phyloP scores from a whole-genome alignment of 495 filamentous ascomycete species.

The Aspergillus campestris region DNA sequence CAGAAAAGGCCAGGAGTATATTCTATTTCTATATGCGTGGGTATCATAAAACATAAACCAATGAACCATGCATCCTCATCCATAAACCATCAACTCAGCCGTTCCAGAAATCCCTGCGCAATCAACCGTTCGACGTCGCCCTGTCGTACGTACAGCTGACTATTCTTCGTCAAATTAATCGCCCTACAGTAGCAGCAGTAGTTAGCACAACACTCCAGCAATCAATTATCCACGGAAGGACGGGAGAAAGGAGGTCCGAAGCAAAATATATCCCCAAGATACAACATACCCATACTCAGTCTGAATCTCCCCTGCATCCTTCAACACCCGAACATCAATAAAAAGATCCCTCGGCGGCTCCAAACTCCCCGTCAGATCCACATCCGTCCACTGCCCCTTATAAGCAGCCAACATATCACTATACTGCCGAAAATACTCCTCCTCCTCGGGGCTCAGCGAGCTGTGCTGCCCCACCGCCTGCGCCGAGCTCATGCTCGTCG shows the following conservation, averaged over 20 bases:
- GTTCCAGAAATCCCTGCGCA: conserved; percentile 93
- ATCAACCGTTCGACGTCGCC: conserved; percentile 95
- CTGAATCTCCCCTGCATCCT: conserved; percentile 97
- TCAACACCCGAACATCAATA: conserved; percentile 93
- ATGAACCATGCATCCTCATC: conserved; percentile 8
- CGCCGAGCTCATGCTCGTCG: conserved; percentile 21
- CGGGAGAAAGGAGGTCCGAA: conserved; percentile 1
- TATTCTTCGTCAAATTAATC: conserved; percentile 95
- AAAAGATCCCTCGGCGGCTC: conserved; percentile 94
- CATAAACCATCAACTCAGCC: conserved; percentile 56
- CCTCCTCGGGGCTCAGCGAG: conserved; percentile 92
- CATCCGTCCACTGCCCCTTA: conserved; percentile 98
- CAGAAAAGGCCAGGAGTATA: too few species aligned
- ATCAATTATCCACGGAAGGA: background rate
- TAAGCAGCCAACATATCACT: conserved; percentile 88
- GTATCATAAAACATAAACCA: conserved; percentile 12
- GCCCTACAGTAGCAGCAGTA: conserved; percentile 43
- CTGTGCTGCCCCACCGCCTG: conserved; percentile 47
- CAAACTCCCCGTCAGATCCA: conserved; percentile 90
- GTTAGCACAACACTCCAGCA: conserved; percentile 2
- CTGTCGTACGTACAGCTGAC: conserved; percentile 93
- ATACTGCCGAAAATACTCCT: conserved; percentile 90
- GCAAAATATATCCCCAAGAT: conserved; percentile 1
- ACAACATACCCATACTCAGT: conserved; percentile 89
- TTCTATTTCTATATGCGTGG: conserved; percentile 3